Percentiles rank a stretch among this genome's conserved stretches.
phyloP scores from a whole-genome alignment of 306 rosid species.

The Argentina anserina region DNA sequence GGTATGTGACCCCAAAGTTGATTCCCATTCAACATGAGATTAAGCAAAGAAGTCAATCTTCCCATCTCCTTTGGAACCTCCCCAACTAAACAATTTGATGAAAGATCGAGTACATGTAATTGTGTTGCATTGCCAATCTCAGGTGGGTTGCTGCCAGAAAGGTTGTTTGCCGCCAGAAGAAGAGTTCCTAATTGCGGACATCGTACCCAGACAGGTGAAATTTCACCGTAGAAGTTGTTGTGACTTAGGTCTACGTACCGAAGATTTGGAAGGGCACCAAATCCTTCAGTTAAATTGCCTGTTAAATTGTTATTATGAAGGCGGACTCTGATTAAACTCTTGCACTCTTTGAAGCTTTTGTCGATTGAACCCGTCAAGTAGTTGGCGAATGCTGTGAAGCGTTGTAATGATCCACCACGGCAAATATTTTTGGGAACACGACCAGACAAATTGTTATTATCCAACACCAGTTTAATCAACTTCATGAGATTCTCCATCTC shows the following conservation, averaged over 20 bases:
- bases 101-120: background rate
- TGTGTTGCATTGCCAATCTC: constrained; percentile 26
- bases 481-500: constrained; percentile 12
- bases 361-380: constrained; percentile 28
- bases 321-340: constrained; percentile 21
- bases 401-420: constrained; percentile 2
- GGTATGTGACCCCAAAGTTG: constrained; percentile 22
- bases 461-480: background rate
- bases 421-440: constrained; percentile 23
- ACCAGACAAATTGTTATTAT: constrained; percentile 35
- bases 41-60: background rate
- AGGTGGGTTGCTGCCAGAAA: constrained; percentile 21
- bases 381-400: constrained; percentile 28
- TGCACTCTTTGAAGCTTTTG: constrained; percentile 29
- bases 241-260: constrained; percentile 29
- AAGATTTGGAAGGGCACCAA: constrained; percentile 37
- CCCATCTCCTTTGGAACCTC: constrained; percentile 17
- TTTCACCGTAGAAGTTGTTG: constrained; percentile 32
- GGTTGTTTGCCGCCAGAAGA: constrained; percentile 23
- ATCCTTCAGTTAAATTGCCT: constrained; percentile 36
- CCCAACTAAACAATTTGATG: constrained; percentile 1
- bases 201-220: constrained; percentile 24
- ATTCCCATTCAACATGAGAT: background rate
- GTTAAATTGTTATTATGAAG: constrained; percentile 31
- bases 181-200: constrained; percentile 20